These are phyloP conservation scores for Fusarium keratoplasticum DNA, from an alignment of 2,329 filamentous ascomycete species.

Conservation along the genomic window DNA sequence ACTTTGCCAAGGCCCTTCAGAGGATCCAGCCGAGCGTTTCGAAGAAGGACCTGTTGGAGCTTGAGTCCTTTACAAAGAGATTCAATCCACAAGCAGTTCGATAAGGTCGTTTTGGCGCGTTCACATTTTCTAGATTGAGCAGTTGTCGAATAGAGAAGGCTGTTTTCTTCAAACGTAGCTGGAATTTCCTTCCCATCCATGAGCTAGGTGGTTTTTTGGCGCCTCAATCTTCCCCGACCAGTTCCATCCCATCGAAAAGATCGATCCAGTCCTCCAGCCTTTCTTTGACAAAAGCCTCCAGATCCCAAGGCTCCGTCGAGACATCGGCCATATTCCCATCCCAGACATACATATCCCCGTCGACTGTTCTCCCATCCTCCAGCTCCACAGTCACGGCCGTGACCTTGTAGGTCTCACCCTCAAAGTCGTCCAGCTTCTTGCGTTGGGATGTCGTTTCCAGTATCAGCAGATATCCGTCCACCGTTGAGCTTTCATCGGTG, in stretches of 20 bases:
- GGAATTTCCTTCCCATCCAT: background rate
- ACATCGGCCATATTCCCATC: slow-evolving; percentile 29
- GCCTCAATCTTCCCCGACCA: slow-evolving; percentile 18
- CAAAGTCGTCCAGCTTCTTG: slow-evolving; percentile 1
- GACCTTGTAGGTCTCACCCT: slow-evolving; percentile 42
- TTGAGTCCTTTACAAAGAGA: background rate
- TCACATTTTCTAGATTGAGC: no score
- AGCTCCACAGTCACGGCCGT: slow-evolving; percentile 18
- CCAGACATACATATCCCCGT: slow-evolving; percentile 50
- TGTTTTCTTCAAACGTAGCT: background rate
- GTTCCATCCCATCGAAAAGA: slow-evolving; percentile 32
- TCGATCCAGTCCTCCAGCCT: slow-evolving; percentile 46
- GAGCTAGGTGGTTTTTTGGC: no score
- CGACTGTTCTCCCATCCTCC: slow-evolving; percentile 20
- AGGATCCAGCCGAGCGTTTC: background rate
- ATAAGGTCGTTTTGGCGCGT: no score
- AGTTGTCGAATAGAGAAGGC: background rate
- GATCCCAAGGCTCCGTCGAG: slow-evolving; percentile 37
- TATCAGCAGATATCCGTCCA: slow-evolving; percentile 43
- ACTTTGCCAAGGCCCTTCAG: background rate
- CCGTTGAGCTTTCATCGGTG: background rate
- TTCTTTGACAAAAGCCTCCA: slow-evolving; percentile 41
- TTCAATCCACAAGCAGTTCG: background rate
- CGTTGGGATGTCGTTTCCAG: slow-evolving; percentile 41
- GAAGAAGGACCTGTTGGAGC: background rate